These are phyloP conservation scores for Cetradonia linearis DNA, from an alignment of 495 filamentous ascomycete genomes.

Conservation along the genomic window DNA sequence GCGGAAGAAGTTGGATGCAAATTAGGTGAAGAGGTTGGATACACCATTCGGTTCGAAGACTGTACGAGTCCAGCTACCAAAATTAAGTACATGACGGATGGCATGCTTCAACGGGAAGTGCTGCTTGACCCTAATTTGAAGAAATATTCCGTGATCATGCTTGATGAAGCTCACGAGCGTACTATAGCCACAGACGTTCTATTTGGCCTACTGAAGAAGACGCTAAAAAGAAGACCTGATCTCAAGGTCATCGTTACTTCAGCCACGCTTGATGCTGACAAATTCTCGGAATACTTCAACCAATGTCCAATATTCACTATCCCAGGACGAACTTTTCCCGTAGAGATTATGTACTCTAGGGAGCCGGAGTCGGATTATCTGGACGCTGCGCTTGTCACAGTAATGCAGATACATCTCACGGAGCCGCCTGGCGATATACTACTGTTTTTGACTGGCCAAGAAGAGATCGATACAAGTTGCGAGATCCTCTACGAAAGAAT, in stretches of 20 bases:
- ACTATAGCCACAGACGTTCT: conserved; percentile 95
- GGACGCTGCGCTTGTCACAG: conserved; percentile 86
- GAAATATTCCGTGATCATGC: conserved; percentile 91
- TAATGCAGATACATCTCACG: conserved; percentile 95
- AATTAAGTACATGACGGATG: conserved; percentile 99
- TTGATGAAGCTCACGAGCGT: conserved; percentile 96
- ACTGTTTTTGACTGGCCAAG: conserved; percentile 90
- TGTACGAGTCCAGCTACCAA: conserved; percentile 78
- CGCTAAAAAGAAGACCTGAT: conserved; percentile 72
- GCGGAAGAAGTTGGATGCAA: conserved; percentile 90
- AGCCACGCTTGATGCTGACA: conserved; percentile 92
- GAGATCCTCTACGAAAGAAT: conserved; percentile 90
- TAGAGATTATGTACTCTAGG: conserved; percentile 86
- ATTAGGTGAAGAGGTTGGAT: conserved; percentile 88
- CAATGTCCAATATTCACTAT: conserved; percentile 93
- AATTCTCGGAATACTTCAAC: conserved; percentile 93
- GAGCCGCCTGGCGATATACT: conserved; percentile 89
- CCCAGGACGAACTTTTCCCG: conserved; percentile 86
- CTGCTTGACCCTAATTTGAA: conserved; percentile 78
- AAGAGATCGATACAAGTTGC: conserved; percentile 93
- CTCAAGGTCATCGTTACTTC: conserved; percentile 93
- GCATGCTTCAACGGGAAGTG: conserved; percentile 94
- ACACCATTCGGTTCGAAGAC: conserved; percentile 97
- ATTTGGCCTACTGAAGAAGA: conserved; percentile 91
- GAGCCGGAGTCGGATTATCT: conserved; percentile 96